A percentile compares a stretch with the other conserved stretches of the same genome.
Conservation (phyloP, 1,139 yeast genomes). For the Candida buenavistaensis region DNA sequence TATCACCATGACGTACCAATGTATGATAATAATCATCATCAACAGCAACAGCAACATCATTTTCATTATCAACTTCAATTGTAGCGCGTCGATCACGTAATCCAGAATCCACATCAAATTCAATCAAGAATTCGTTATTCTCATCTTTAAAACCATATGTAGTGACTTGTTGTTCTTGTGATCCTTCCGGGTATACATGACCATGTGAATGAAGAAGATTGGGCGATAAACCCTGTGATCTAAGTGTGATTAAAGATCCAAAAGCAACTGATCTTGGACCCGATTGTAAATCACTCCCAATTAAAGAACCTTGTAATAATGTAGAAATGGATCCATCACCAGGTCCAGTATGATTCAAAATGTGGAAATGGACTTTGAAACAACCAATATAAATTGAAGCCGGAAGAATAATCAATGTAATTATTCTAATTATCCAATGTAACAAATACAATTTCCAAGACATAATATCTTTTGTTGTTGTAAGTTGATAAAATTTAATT, state of each 20-base stretch:
- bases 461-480: conserved; percentile 26
- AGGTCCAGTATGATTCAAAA: conserved; percentile 75
- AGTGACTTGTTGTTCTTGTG: conserved; percentile 72
- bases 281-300: conserved; percentile 49
- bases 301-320: conserved; percentile 65
- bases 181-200: conserved; percentile 70
- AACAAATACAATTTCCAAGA: conserved; percentile 38
- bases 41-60: conserved; percentile 24
- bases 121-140: conserved; percentile 64
- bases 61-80: conserved; percentile 31
- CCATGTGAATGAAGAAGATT: conserved; percentile 70
- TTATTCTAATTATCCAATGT: conserved; percentile 77
- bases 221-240: conserved; percentile 75
- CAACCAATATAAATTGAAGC: conserved; percentile 61
- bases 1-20: conserved; percentile 48
- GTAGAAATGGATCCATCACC: conserved; percentile 77
- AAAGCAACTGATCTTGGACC: conserved; percentile 64
- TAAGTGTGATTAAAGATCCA: conserved; percentile 63
- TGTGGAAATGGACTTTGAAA: conserved; percentile 77
- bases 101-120: conserved; percentile 36
- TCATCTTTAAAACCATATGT: conserved; percentile 73
- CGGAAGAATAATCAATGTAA: conserved; percentile 74
- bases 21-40: conserved; percentile 17
- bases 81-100: conserved; percentile 25
- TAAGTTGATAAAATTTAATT: conserved; percentile 61